These are phyloP conservation scores for Begonia masoniana DNA, from an alignment of 306 rosid genomes.

Conservation along the genomic window DNA sequence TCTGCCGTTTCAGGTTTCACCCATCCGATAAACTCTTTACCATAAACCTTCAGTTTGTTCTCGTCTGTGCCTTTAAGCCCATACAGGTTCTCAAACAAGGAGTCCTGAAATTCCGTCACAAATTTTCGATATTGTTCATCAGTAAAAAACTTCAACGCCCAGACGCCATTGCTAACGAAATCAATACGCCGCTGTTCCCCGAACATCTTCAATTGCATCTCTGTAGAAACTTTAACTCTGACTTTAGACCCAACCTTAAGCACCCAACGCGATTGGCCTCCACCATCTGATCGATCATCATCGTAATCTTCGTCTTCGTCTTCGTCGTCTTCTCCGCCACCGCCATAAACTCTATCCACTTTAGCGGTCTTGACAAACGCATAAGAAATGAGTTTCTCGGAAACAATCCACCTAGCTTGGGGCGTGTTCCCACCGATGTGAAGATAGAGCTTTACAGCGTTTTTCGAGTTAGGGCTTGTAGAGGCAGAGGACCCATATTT, in stretches of 20 bases:
- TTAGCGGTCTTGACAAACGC: constrained; percentile 32
- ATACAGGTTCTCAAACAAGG: constrained; percentile 60
- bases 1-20: constrained; percentile 74
- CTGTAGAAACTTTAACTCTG: constrained; percentile 57
- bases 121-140: constrained; percentile 56
- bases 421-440: constrained; percentile 82
- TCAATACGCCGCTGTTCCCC: constrained; percentile 76
- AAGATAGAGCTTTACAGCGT: constrained; percentile 77
- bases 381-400: constrained; percentile 44
- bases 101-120: constrained; percentile 60
- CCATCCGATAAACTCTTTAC: constrained; percentile 88
- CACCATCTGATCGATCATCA: constrained; percentile 4
- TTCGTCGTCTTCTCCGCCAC: constrained; percentile 9
- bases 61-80: constrained; percentile 57
- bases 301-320: neutral
- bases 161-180: constrained; percentile 67
- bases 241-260: constrained; percentile 62
- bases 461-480: constrained; percentile 21
- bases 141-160: constrained; percentile 69
- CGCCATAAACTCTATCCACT: constrained; percentile 10
- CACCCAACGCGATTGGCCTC: constrained; percentile 27
- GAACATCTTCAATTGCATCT: constrained; percentile 84
- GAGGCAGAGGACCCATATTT: constrained; percentile 34
- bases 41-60: constrained; percentile 62
- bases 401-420: constrained; percentile 69